Evolutionary conservation across 2,329 filamentous ascomycete genomes (phyloP).

Genomic region (Fusarium hainanense): DNA sequence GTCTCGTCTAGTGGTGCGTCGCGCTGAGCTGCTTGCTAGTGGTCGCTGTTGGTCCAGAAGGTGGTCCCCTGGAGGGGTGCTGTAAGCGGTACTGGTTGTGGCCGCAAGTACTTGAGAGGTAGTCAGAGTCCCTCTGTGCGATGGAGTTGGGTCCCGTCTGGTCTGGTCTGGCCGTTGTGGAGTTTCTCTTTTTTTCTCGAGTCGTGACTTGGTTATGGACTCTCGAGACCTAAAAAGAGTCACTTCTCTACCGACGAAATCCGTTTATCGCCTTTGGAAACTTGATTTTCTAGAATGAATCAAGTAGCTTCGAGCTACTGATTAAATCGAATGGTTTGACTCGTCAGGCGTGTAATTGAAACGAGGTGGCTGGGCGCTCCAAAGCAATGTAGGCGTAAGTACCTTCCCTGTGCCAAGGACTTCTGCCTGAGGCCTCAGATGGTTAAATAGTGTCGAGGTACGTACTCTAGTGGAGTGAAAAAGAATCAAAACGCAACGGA

Average conservation of each 20-base stretch:
- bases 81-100: conserved; percentile 35
- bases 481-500: conserved; percentile 5
- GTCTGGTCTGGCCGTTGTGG: conserved; percentile 28
- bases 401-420: conserved; percentile 23
- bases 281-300: conserved; percentile 26
- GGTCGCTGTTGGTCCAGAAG: conserved; percentile 37
- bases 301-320: conserved; percentile 21
- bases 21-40: conserved; percentile 36
- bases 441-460: conserved; percentile 1
- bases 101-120: conserved; percentile 25
- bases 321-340: conserved; percentile 36
- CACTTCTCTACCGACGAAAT: conserved; percentile 36
- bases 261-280: conserved; percentile 6
- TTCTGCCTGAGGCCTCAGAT: conserved; percentile 29
- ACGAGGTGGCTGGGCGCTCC: conserved; percentile 38
- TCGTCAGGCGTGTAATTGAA: conserved; percentile 36
- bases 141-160: conserved; percentile 32
- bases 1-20: conserved; percentile 42
- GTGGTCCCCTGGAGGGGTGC: conserved; percentile 41
- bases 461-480: conserved; percentile 28
- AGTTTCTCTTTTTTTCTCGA: conserved; percentile 7
- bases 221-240: conserved; percentile 30
- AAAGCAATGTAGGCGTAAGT: conserved; percentile 20
- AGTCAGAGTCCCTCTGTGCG: conserved; percentile 32
- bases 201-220: conserved; percentile 37